phyloP scores from a whole-genome alignment of 768 basidiomycete species.

The Hypsizygus marmoreus region DNA sequence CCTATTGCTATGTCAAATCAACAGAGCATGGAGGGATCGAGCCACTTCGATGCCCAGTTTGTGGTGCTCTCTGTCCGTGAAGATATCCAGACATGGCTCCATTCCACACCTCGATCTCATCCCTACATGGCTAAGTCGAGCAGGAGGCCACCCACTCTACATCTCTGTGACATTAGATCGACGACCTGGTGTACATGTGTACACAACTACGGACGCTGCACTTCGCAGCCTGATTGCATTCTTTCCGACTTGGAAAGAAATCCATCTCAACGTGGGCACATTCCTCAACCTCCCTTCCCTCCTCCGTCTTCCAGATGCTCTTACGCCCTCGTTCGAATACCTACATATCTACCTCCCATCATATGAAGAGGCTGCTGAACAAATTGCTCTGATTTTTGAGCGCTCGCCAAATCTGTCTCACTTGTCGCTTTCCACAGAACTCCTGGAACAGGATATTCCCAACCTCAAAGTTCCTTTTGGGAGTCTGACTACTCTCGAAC shows the following conservation, averaged over 20 bases:
- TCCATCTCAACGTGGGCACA: constrained; percentile 5
- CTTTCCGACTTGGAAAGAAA: constrained; percentile 4
- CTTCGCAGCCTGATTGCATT: constrained; percentile 5
- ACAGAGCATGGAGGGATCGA: constrained; percentile 12
- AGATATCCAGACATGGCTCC: constrained; percentile 6
- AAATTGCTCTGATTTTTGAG: neutral
- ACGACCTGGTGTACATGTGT: constrained; percentile 6
- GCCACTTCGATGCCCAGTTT: constrained; percentile 13
- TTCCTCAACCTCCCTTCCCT: constrained; percentile 5
- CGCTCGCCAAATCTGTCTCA: constrained; percentile 1
- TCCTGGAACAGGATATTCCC: constrained; percentile 1
- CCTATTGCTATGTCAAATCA: constrained; percentile 15
- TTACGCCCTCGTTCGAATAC: neutral
- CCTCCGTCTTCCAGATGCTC: neutral
- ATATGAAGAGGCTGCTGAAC: neutral
- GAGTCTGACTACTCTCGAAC: constrained; percentile 1
- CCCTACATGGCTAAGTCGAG: constrained; percentile 4
- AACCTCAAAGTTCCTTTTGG: constrained; percentile 6
- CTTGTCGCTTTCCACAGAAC: constrained; percentile 2
- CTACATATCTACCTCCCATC: constrained; percentile 4
- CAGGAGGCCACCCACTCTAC: constrained; percentile 3
- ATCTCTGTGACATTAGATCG: constrained; percentile 6
- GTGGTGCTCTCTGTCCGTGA: constrained; percentile 16
- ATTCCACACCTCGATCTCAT: constrained; percentile 3
- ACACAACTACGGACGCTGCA: constrained; percentile 5